phyloP scores from a whole-genome alignment of 495 filamentous ascomycete genomes.

The Delitschia confertaspora region DNA sequence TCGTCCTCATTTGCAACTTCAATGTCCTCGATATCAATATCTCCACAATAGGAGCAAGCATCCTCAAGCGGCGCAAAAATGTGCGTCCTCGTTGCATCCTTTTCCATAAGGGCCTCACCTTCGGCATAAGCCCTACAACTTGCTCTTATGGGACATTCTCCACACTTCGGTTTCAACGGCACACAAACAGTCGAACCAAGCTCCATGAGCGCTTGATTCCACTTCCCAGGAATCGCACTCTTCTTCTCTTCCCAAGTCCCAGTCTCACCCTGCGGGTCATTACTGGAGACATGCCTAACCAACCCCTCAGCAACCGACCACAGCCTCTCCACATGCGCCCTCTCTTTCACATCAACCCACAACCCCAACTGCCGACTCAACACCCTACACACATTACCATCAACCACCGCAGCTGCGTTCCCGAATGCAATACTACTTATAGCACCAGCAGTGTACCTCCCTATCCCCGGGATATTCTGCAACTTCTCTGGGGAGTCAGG shows the following conservation, averaged over 20 bases:
- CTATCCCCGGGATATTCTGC: slow-evolving; percentile 14
- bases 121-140: slow-evolving; percentile 18
- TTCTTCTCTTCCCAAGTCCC: neutral
- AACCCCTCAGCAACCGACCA: slow-evolving; percentile 15
- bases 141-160: slow-evolving; percentile 14
- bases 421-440: slow-evolving; percentile 23
- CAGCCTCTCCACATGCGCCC: slow-evolving; percentile 8
- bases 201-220: slow-evolving; percentile 25
- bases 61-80: slow-evolving; percentile 5
- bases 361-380: slow-evolving; percentile 20
- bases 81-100: neutral
- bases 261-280: neutral
- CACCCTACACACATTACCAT: slow-evolving; percentile 18
- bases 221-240: slow-evolving; percentile 12
- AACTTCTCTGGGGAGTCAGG: slow-evolving; percentile 8
- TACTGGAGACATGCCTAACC: slow-evolving; percentile 9
- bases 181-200: slow-evolving; percentile 21
- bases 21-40: slow-evolving; percentile 20
- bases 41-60: slow-evolving; percentile 10
- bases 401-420: slow-evolving; percentile 13
- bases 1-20: slow-evolving; percentile 4
- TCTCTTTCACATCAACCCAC: slow-evolving; percentile 19
- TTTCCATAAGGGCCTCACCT: slow-evolving; percentile 5
- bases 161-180: slow-evolving; percentile 12
- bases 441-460: slow-evolving; percentile 17